Conservation (phyloP, 768 basidiomycete species). For the Macrolepiota dolichaula region DNA sequence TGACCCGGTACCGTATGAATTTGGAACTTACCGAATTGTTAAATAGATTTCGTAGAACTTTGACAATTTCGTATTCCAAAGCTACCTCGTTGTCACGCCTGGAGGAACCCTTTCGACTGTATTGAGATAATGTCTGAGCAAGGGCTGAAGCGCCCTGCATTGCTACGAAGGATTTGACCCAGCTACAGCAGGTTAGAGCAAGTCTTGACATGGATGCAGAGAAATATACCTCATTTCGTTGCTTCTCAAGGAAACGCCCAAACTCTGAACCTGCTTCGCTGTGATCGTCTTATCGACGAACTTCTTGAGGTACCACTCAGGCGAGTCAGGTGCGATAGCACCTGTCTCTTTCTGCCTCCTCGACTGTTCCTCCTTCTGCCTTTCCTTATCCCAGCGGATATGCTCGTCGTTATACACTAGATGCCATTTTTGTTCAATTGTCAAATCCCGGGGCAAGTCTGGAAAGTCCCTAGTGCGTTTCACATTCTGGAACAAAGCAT, state of each 20-base stretch:
- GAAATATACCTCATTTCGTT: slow-evolving; percentile 69
- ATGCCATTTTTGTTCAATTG: slow-evolving; percentile 88
- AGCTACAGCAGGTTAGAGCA: slow-evolving; percentile 42
- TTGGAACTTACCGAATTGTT: slow-evolving; percentile 36
- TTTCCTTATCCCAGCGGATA: slow-evolving; percentile 73
- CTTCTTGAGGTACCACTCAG: slow-evolving; percentile 92
- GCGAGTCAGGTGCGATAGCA: slow-evolving; percentile 62
- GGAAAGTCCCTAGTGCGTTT: slow-evolving; percentile 65
- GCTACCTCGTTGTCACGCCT: slow-evolving; percentile 63
- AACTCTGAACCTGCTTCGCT: slow-evolving; percentile 70
- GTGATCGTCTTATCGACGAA: slow-evolving; percentile 87
- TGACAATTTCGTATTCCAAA: slow-evolving; percentile 86
- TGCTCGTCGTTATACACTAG: slow-evolving; percentile 84
- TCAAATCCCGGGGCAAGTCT: slow-evolving; percentile 60
- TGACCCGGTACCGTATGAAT: neutral
- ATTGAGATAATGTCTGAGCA: slow-evolving; percentile 70
- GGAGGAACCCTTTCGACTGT: slow-evolving; percentile 64
- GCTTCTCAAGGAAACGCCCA: slow-evolving; percentile 76
- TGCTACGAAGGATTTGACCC: slow-evolving; percentile 74
- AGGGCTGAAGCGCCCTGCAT: slow-evolving; percentile 84
- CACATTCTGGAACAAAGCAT: slow-evolving; percentile 76
- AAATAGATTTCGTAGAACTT: slow-evolving; percentile 80
- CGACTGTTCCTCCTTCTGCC: slow-evolving; percentile 57
- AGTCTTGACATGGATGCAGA: neutral
- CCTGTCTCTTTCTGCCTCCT: slow-evolving; percentile 60